A percentile compares a stretch with the other conserved stretches of the same genome.
phyloP scores from a whole-genome alignment of 768 basidiomycete species.

The Atractiella rhizophila region DNA sequence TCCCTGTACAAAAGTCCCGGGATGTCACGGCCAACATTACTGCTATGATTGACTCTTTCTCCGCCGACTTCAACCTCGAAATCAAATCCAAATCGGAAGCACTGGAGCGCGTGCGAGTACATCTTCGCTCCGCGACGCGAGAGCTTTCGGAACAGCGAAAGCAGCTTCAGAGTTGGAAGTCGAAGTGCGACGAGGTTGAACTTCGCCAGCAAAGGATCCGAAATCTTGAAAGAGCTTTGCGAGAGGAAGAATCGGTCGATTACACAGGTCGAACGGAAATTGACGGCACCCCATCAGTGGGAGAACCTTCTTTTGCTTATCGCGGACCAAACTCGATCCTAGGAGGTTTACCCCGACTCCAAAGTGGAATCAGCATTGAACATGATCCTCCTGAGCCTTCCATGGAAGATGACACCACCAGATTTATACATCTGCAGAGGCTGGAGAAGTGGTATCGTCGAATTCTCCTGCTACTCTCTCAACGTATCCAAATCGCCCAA shows the following conservation, averaged over 20 bases:
- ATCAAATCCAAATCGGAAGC: constrained; percentile 62
- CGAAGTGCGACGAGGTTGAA: constrained; percentile 49
- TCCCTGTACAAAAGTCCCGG: constrained; percentile 54
- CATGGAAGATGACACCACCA: constrained; percentile 14
- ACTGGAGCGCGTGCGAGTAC: constrained; percentile 62
- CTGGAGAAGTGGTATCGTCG: constrained; percentile 60
- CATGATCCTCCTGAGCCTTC: constrained; percentile 31
- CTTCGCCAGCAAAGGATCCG: constrained; percentile 51
- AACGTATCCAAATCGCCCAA: constrained; percentile 41
- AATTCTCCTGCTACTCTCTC: constrained; percentile 46
- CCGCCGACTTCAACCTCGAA: constrained; percentile 54
- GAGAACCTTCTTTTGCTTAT: constrained; percentile 17
- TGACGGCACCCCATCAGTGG: constrained; percentile 21
- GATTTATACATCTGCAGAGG: constrained; percentile 44
- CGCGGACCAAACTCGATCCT: background rate
- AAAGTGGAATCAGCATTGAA: constrained; percentile 39
- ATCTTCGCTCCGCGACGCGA: constrained; percentile 66
- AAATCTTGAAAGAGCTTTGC: constrained; percentile 55
- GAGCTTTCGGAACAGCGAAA: constrained; percentile 73
- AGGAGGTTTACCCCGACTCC: constrained; percentile 30
- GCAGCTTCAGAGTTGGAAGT: constrained; percentile 52
- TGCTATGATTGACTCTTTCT: constrained; percentile 51
- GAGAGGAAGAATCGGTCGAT: constrained; percentile 57
- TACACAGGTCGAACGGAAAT: constrained; percentile 53
- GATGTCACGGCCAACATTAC: constrained; percentile 73